Evolutionary conservation across 164 flowering plant genomes (phyloP).

Genomic region (Aristolochia californica): DNA sequence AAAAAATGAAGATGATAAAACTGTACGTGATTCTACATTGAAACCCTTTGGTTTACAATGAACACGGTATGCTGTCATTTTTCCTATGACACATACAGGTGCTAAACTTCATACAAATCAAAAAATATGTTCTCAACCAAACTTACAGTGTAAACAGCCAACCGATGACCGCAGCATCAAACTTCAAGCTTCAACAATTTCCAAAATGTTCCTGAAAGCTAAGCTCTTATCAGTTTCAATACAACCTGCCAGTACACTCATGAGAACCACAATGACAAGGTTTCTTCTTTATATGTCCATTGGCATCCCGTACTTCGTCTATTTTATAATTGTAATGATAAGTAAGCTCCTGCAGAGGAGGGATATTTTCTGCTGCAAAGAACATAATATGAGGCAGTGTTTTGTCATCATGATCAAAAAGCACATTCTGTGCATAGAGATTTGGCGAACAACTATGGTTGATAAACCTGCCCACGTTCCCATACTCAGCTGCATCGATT

Average conservation of each 20-base stretch:
- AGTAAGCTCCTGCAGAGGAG: conserved; percentile 71
- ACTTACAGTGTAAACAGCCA: too few species aligned
- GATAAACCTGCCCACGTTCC: conserved; percentile 73
- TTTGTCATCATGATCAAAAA: conserved; percentile 71
- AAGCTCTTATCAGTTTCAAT: conserved; percentile 18
- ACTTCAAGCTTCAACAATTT: too few species aligned
- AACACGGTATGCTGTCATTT: too few species aligned
- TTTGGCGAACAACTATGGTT: conserved; percentile 94
- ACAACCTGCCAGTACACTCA: conserved; percentile 74
- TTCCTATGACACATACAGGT: too few species aligned
- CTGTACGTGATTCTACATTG: too few species aligned
- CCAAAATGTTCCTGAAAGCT: too few species aligned
- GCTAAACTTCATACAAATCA: too few species aligned
- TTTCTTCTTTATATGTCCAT: conserved; percentile 63
- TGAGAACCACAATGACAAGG: conserved; percentile 66
- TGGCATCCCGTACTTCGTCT: conserved; percentile 52
- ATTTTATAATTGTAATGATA: conserved; percentile 69
- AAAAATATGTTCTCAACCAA: too few species aligned
- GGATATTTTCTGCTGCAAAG: conserved; percentile 84
- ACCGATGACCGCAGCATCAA: too few species aligned
- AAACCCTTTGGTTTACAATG: too few species aligned
- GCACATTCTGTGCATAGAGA: conserved; percentile 81
- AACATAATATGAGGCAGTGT: conserved; percentile 85
- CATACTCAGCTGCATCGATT: conserved; percentile 61
- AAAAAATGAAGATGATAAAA: too few species aligned